These are phyloP conservation scores for Melanomma pulvis-pyrius DNA, from an alignment of 495 filamentous ascomycete species.

Conservation along the genomic window DNA sequence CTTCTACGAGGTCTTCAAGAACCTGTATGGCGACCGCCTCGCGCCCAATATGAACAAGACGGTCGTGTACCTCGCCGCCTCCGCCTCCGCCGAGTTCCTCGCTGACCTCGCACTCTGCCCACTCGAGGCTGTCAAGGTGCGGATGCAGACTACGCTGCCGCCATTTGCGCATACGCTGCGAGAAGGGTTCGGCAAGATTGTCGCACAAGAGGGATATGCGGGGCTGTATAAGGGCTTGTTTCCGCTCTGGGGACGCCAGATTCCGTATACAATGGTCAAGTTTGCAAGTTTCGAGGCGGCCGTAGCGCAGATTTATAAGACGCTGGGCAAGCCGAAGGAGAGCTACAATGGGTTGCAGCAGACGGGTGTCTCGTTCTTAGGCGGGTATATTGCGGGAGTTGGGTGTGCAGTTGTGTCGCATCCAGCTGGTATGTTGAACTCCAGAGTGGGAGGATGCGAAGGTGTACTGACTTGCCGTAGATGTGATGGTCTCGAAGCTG, in stretches of 20 bases:
- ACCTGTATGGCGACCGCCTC: constrained; percentile 66
- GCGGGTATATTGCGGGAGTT: constrained; percentile 73
- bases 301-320: constrained; percentile 63
- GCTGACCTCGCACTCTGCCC: constrained; percentile 71
- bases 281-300: constrained; percentile 75
- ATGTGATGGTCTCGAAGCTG: constrained; percentile 75
- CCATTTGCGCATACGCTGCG: constrained; percentile 64
- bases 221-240: constrained; percentile 71
- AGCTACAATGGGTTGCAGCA: constrained; percentile 63
- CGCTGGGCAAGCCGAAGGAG: constrained; percentile 67
- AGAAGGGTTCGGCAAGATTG: constrained; percentile 65
- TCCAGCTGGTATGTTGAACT: constrained; percentile 53
- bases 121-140: constrained; percentile 70
- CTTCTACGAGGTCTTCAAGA: constrained; percentile 76
- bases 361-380: constrained; percentile 69
- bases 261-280: constrained; percentile 77
- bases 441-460: constrained; percentile 43
- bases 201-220: constrained; percentile 59
- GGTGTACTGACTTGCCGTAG: constrained; percentile 41
- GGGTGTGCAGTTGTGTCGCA: constrained; percentile 60
- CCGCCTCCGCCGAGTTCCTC: constrained; percentile 68
- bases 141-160: constrained; percentile 72
- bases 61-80: constrained; percentile 65
- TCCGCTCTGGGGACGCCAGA: constrained; percentile 72
- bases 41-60: constrained; percentile 67